Evolutionary conservation across 306 rosid genomes (phyloP), one percentile per base, ranked within the genome.

Genomic region (Castanospermum australe): DNA sequence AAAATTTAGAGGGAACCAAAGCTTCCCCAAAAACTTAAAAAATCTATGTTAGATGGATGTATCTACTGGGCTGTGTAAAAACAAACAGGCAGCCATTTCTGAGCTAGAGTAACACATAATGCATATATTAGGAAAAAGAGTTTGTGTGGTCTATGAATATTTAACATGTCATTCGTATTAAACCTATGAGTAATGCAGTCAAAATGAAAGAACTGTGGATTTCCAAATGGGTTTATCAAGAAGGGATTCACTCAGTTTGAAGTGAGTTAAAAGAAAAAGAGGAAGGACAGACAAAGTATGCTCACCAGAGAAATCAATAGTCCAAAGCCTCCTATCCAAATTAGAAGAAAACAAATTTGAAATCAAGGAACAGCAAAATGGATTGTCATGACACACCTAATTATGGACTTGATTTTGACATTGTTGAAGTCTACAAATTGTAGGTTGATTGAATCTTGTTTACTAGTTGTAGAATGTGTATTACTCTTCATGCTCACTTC

Each of bases 381-480:
- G 54, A 18, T 42, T 63, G 6, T 66, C 15, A 67, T 14, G 35
- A 10, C 14, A 10, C 14, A 30, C 63, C 47, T 32, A 51, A 47
- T n/a, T 25, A 69, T 2, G 76, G 64, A 6, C 21, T 32, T 35
- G 35, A 51, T 71, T 32, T 33, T 51, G 48, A 1, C 35, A 30
- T 30, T 5, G 24, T 28, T 20, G 76, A 57, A 57, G 36, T 79
- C 20, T 60, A 39, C 59, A 7, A 45, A 51, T 57, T 35, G 12
- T 71, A 15, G 52, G 82, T 20, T 21, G 67, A 39, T 64, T 5
- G 10, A 62, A 62, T 57, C 33, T 76, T 51, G 50, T 76, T 76
- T 63, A 22, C 55, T 63, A 30, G 63, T 68, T 60, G 67, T 51
- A 51, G 32, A 70, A 17, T 63, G 47, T 60, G 48, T 30, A 52